phyloP scores from a whole-genome alignment of 2,329 filamentous ascomycete species.

The Aspergillus sergii region DNA sequence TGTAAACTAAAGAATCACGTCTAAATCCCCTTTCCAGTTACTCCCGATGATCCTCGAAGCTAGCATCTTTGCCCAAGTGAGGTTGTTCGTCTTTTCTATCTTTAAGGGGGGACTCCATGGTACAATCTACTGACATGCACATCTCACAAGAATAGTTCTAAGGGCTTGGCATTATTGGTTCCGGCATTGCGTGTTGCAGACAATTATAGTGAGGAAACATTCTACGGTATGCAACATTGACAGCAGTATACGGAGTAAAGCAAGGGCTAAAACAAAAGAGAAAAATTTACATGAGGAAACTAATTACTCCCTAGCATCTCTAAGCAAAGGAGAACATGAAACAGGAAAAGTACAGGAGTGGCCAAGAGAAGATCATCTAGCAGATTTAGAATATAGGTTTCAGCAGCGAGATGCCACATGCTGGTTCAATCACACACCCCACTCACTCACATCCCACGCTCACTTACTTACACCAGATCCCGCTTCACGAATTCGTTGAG shows the following conservation, averaged over 20 bases:
- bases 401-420: not conserved
- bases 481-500: constrained; percentile 95
- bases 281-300: constrained; percentile 33
- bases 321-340: constrained; percentile 29
- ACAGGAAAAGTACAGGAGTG: constrained; percentile 28
- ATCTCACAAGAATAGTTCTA: not conserved
- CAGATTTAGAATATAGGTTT: constrained; percentile 1
- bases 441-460: constrained; percentile 1
- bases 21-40: not conserved
- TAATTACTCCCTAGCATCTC: constrained; percentile 40
- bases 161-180: not conserved
- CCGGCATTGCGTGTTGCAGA: too few species aligned
- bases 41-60: not conserved
- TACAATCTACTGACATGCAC: too few species aligned
- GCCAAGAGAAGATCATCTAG: constrained; percentile 17
- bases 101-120: not conserved
- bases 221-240: not conserved
- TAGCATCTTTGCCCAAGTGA: not conserved
- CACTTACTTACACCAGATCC: constrained; percentile 75
- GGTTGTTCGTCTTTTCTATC: not conserved
- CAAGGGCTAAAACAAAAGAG: not conserved
- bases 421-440: constrained; percentile 8
- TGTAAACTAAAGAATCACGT: not conserved
- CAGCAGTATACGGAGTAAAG: not conserved
- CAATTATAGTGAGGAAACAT: too few species aligned